Evolutionary conservation across 305 asterid genomes (phyloP).

Genomic region (Solanum hybrid): DNA sequence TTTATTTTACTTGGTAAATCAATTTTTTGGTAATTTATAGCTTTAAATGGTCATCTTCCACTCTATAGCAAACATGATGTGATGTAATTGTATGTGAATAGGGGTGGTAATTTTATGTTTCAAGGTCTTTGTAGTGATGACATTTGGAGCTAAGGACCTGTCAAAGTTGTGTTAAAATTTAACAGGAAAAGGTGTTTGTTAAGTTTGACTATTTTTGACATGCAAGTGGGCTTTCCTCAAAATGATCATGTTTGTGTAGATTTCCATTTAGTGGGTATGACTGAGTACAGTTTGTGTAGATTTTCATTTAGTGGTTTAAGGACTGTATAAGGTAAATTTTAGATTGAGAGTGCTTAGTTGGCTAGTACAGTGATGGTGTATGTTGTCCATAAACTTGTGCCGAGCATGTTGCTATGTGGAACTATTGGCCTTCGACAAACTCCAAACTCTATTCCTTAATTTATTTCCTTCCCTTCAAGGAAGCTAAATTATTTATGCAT

Average conservation of each 20-base stretch:
- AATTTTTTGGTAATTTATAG: background rate
- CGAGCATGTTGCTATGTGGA: background rate
- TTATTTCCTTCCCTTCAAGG: background rate
- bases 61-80: background rate
- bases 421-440: background rate
- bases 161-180: background rate
- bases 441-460: background rate
- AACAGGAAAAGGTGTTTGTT: background rate
- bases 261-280: background rate
- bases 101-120: background rate
- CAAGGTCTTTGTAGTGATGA: background rate
- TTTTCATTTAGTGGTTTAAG: background rate
- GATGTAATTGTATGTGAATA: background rate
- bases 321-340: background rate
- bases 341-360: background rate
- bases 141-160: background rate
- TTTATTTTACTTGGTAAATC: constrained; percentile 73
- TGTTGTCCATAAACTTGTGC: background rate
- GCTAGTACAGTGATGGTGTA: background rate
- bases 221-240: background rate
- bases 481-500: background rate
- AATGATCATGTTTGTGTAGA: background rate
- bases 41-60: background rate
- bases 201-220: background rate
- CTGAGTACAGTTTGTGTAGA: background rate